These are phyloP conservation scores for Diaporthe australafricana DNA, from an alignment of 2,329 filamentous ascomycete genomes.

Conservation along the genomic window DNA sequence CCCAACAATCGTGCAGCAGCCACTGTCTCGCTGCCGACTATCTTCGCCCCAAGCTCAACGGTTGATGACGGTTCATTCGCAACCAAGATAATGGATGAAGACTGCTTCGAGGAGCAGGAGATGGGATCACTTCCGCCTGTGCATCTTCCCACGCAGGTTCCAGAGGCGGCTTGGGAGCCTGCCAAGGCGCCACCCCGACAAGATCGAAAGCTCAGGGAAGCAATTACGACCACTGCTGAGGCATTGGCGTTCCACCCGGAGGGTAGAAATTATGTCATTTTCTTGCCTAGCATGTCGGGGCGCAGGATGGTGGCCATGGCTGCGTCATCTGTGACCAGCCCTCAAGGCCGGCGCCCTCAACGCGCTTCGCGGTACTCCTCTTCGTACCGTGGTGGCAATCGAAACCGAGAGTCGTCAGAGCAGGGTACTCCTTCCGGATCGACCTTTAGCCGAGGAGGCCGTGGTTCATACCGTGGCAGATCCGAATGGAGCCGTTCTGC, in stretches of 20 bases:
- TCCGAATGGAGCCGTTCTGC: slow-evolving; percentile 55
- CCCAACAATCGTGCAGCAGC: slow-evolving; percentile 61
- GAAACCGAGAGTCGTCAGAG: slow-evolving; percentile 44
- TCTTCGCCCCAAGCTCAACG: slow-evolving; percentile 42
- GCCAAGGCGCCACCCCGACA: slow-evolving; percentile 67
- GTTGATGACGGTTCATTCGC: slow-evolving; percentile 56
- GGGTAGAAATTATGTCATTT: slow-evolving; percentile 52
- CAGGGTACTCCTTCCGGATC: slow-evolving; percentile 40
- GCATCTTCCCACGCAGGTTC: slow-evolving; percentile 72
- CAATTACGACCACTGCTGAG: slow-evolving; percentile 58
- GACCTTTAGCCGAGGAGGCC: slow-evolving; percentile 47
- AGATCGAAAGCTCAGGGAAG: slow-evolving; percentile 61
- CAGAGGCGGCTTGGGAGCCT: slow-evolving; percentile 73
- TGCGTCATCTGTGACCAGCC: slow-evolving; percentile 46
- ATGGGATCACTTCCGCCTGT: slow-evolving; percentile 82
- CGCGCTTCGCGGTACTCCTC: slow-evolving; percentile 38
- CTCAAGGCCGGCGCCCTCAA: slow-evolving; percentile 44
- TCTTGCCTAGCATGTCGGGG: slow-evolving; percentile 55
- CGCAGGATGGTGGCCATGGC: slow-evolving; percentile 53
- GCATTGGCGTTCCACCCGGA: slow-evolving; percentile 53
- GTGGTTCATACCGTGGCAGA: slow-evolving; percentile 54
- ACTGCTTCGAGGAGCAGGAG: slow-evolving; percentile 85
- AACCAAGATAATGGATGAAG: slow-evolving; percentile 79
- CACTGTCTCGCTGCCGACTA: slow-evolving; percentile 75
- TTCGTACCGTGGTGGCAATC: slow-evolving; percentile 36